phyloP scores from a whole-genome alignment of 129 eudicot species.

The Flaveria sonorensis region DNA sequence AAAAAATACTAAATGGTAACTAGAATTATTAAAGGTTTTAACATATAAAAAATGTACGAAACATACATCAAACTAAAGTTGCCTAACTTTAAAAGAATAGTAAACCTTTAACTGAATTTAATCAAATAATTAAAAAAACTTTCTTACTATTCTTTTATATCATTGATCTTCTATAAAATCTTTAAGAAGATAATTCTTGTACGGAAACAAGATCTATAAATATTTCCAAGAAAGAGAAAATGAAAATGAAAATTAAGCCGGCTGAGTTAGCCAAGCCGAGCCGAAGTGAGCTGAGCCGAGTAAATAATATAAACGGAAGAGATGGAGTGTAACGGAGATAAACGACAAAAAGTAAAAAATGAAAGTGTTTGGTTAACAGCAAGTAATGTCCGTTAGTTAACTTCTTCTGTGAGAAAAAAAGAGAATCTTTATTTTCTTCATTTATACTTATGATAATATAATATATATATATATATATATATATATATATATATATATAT shows the following conservation, averaged over 20 bases:
- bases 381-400: slow-evolving; percentile 35
- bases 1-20: too few relatives aligned
- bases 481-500: too few relatives aligned
- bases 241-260: background rate
- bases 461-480: too few relatives aligned
- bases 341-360: slow-evolving; percentile 21
- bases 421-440: slow-evolving; percentile 6
- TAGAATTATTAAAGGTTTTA: too few relatives aligned
- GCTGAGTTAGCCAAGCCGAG: background rate
- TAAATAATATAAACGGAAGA: background rate
- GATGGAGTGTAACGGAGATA: slow-evolving; percentile 27
- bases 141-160: too few relatives aligned
- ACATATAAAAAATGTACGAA: too few relatives aligned
- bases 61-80: too few relatives aligned
- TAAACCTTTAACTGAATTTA: too few relatives aligned
- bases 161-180: background rate
- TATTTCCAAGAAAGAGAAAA: too few relatives aligned
- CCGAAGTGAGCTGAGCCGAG: slow-evolving; percentile 1
- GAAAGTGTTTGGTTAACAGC: slow-evolving; percentile 27
- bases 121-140: too few relatives aligned
- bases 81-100: too few relatives aligned
- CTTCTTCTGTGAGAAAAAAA: slow-evolving; percentile 16
- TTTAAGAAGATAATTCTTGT: background rate
- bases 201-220: background rate
- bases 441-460: background rate